Percentiles rank a stretch among this genome's conserved stretches.
These are phyloP conservation scores for Claviceps monticola DNA, from an alignment of 2,329 filamentous ascomycete genomes.

Conservation along the genomic window DNA sequence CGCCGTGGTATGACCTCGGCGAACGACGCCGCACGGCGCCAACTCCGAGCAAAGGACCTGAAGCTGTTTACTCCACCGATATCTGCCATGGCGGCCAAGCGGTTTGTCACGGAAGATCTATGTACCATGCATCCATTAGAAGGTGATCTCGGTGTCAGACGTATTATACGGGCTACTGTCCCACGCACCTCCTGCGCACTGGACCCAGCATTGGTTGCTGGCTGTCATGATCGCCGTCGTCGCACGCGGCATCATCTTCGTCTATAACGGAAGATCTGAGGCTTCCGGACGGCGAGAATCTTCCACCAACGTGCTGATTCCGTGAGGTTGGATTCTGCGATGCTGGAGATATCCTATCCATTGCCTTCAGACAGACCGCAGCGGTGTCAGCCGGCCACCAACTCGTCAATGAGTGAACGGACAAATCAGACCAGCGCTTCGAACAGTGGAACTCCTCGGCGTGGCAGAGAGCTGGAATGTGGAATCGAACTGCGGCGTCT, in stretches of 20 bases:
- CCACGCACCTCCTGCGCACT: constrained; percentile 17
- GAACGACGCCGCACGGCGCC: constrained; percentile 82
- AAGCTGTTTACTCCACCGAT: constrained; percentile 88
- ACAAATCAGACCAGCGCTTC: neutral
- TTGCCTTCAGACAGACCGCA: neutral
- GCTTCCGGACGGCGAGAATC: constrained; percentile 28
- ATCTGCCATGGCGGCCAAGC: constrained; percentile 46
- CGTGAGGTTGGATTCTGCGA: constrained; percentile 28
- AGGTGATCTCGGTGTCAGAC: too few relatives aligned
- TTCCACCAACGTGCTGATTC: constrained; percentile 32
- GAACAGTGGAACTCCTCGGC: too few relatives aligned
- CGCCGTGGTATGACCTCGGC: constrained; percentile 72
- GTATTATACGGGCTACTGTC: neutral
- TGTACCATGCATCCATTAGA: neutral
- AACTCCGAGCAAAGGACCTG: constrained; percentile 82
- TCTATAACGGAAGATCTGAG: constrained; percentile 26
- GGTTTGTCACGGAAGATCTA: constrained; percentile 46
- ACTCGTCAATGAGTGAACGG: neutral
- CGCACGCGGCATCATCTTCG: constrained; percentile 33
- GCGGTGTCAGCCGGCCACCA: neutral
- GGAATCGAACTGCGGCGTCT: neutral
- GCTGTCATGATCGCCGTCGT: constrained; percentile 22
- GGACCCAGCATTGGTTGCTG: constrained; percentile 14
- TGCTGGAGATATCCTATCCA: constrained; percentile 3
- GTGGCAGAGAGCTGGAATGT: neutral